These are phyloP conservation scores for Fraxinus americana DNA, from an alignment of 257 asterid species.

Conservation along the genomic window DNA sequence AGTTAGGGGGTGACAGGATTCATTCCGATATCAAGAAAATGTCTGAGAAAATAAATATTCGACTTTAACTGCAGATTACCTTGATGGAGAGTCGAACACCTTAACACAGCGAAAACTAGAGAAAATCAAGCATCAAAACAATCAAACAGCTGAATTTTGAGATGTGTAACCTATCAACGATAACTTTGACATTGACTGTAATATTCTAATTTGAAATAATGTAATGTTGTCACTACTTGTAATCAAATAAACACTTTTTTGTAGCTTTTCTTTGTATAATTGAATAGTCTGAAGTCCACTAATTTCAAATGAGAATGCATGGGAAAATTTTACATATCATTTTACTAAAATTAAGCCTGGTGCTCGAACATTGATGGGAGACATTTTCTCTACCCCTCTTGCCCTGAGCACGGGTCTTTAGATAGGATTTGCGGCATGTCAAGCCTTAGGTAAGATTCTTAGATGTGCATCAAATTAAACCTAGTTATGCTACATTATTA, in stretches of 20 bases:
- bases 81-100: constrained; percentile 18
- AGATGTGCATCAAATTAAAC: too few species aligned
- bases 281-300: not conserved
- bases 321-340: too few species aligned
- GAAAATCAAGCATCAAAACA: not conserved
- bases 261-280: not conserved
- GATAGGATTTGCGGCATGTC: too few species aligned
- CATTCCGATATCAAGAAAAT: constrained; percentile 71
- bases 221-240: not conserved
- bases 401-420: too few species aligned
- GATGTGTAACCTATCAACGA: not conserved
- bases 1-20: constrained; percentile 65
- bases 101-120: not conserved
- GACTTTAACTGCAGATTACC: constrained; percentile 31
- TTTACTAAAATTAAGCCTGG: too few species aligned
- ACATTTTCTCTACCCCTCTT: too few species aligned
- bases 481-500: too few species aligned
- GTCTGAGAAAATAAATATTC: constrained; percentile 56
- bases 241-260: not conserved
- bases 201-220: not conserved
- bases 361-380: too few species aligned
- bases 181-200: not conserved
- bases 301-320: not conserved
- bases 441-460: too few species aligned
- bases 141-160: not conserved